Evolutionary conservation across 495 filamentous ascomycete genomes (phyloP), one percentile per base, ranked within the genome.

Genomic region (Endocarpon pusillum): DNA sequence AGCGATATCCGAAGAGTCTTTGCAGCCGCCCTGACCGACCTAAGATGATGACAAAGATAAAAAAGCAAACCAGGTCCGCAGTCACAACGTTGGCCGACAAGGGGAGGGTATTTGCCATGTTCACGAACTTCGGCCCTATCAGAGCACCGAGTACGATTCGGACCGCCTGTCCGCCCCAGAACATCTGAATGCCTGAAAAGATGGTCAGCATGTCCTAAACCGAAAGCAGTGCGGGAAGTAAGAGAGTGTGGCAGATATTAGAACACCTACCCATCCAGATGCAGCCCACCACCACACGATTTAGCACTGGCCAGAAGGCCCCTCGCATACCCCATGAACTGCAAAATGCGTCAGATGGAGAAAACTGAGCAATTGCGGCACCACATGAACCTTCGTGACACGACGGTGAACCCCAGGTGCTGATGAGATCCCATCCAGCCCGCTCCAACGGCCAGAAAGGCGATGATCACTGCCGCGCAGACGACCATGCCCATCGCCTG

Each of bases 51-150:
- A 44, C 40, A 38, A 42, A 59, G 2, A 55, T 27, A 17, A 54
- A 32, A 17, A 39, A 55, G 20, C 52, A 43, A 20, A 57, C 37
- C 34, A 59, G 43, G 18, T 49, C 32, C 11, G 37, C 25, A 4
- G 48, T 51, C 3, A 44, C 48, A 26, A 57, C 41, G 32, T 45
- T 26, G 16, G 49, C 43, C 19, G 30, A 43, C 7, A 9, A 42
- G 1, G 54, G 51, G 20, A 55, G 39, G 2, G 41, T 47, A 41
- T 58, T 58, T 34, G 39, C 35, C 40, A 53, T 42, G 28, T 49
- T 21, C n/a, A n/a, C n/a, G n/a, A n/a, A n/a, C n/a, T n/a, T n/a
- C n/a, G n/a, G n/a, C n/a, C n/a, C n/a, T n/a, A n/a, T n/a, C n/a
- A n/a, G n/a, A n/a, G n/a, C n/a, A n/a, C n/a, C n/a, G n/a, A n/a